A percentile compares a stretch with the other conserved stretches of the same genome.
These are phyloP conservation scores for Leishmania guyanensis DNA, from an alignment of 208 protist genomes.

Conservation along the genomic window DNA sequence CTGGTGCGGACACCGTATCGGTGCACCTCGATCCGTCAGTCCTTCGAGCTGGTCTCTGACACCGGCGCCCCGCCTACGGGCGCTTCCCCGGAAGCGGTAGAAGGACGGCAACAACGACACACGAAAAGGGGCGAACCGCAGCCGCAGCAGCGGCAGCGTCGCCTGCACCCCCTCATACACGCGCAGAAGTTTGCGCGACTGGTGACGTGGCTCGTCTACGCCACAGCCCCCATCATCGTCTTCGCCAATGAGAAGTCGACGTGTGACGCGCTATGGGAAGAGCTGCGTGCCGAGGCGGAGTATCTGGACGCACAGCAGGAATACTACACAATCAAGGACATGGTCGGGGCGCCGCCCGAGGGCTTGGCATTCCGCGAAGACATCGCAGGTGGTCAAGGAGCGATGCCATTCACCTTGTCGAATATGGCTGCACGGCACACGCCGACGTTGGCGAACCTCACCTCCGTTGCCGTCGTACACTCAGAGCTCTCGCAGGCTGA, in stretches of 20 bases:
- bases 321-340: constrained; percentile 37
- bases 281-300: constrained; percentile 58
- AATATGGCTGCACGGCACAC: neutral
- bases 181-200: constrained; percentile 76
- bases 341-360: constrained; percentile 54
- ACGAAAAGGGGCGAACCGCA: neutral
- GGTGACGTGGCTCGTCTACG: constrained; percentile 71
- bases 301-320: constrained; percentile 50
- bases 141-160: constrained; percentile 22
- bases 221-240: constrained; percentile 59
- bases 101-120: neutral
- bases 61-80: constrained; percentile 1
- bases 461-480: constrained; percentile 76
- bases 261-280: constrained; percentile 74
- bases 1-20: constrained; percentile 67
- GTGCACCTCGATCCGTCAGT: constrained; percentile 69
- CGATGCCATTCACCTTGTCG: neutral
- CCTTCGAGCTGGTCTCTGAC: constrained; percentile 65
- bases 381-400: neutral
- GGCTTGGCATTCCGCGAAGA: constrained; percentile 20
- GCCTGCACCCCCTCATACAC: constrained; percentile 47
- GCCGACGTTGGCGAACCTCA: constrained; percentile 41
- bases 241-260: constrained; percentile 79
- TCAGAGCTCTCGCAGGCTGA: constrained; percentile 83
- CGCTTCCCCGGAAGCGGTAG: neutral